Base-by-base conservation (phyloP, 768 basidiomycete genomes). In the Mrakia hoshinonis region DNA sequence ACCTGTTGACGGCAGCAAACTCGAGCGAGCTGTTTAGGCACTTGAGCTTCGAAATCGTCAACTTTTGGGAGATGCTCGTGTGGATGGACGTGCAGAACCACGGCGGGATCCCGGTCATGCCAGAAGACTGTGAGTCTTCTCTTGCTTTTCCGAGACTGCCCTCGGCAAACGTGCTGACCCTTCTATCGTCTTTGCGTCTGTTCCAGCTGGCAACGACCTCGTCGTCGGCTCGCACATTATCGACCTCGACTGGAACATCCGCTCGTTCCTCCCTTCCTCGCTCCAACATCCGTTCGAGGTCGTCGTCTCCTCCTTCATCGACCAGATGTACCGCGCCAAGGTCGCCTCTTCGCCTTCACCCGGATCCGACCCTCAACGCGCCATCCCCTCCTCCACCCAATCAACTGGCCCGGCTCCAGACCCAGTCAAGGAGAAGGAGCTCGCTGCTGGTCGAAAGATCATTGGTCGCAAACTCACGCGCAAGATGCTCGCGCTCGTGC, bases 21-120 rank as follows among this genome's bases (percentile, higher is more conserved):
- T 89, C 91, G 4, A 89, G 97, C 76, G 95, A 98, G 74, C 83
- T 99, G 18, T 99, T 99, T 83, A 89, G 94, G 75, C 92, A 96
- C 73, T 83, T 98, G 36, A 89, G 89, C 77, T 84, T 99, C 71
- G 84, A 88, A 55, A 89, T 92, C 24, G 87, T 90, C 34, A 85
- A 88, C 5, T 96, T 89, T 81, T 99, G 94, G 81, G 92, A 98
- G 81, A 92, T 90, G 77, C 81, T 98, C 11, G 82, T 97, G 34
- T 95, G 91, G 84, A 92, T 98, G 92, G 96, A 99, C 80, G 83
- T 87, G 15, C 91, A 92, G 36, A 99, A 98, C 79, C 86, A 88
- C 77, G 91, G 89, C 22, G 72, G 72, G 13, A 69, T 73, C 18
- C 72, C 72, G 4, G 60, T 73, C 62, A 26, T 73, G 24, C 72